These are phyloP conservation scores for Cenchrus purpureus DNA, from an alignment of 176 grass and related monocot species.

Conservation along the genomic window DNA sequence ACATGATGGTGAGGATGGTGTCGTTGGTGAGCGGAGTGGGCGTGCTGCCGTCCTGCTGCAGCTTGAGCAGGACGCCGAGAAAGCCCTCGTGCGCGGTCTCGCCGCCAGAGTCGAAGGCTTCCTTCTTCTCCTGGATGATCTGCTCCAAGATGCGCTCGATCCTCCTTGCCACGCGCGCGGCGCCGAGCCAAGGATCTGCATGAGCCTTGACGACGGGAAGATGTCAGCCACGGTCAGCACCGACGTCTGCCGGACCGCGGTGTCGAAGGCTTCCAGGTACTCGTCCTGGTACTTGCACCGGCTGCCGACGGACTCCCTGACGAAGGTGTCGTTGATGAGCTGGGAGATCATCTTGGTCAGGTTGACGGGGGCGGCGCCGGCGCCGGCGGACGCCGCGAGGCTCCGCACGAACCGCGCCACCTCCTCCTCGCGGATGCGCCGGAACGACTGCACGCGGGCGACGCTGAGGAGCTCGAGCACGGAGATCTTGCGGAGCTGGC, in stretches of 20 bases:
- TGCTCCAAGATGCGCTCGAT: not conserved
- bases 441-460: slow-evolving; percentile 28
- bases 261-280: slow-evolving; percentile 1
- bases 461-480: slow-evolving; percentile 30
- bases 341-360: not conserved
- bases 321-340: slow-evolving; percentile 13
- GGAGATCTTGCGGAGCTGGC: slow-evolving; percentile 38
- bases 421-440: slow-evolving; percentile 33
- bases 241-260: rapidly evolving
- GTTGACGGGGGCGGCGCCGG: not conserved
- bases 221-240: not conserved
- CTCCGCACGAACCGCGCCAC: not conserved
- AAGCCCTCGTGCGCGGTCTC: not conserved
- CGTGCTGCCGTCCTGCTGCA: not conserved
- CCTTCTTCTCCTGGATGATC: slow-evolving; percentile 7
- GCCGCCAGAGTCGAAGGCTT: not conserved
- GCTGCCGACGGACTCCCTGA: slow-evolving; percentile 19
- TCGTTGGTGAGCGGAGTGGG: slow-evolving; percentile 1
- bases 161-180: not conserved
- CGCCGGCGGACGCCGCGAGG: not conserved
- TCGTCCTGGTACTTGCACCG: slow-evolving; percentile 22
- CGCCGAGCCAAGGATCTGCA: not conserved
- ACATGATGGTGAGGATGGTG: not conserved
- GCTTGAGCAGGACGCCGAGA: slow-evolving; percentile 8
- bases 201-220: slow-evolving; percentile 37